Evolutionary conservation across 768 basidiomycete species (phyloP).

Genomic region (Psilocybe tampanensis): DNA sequence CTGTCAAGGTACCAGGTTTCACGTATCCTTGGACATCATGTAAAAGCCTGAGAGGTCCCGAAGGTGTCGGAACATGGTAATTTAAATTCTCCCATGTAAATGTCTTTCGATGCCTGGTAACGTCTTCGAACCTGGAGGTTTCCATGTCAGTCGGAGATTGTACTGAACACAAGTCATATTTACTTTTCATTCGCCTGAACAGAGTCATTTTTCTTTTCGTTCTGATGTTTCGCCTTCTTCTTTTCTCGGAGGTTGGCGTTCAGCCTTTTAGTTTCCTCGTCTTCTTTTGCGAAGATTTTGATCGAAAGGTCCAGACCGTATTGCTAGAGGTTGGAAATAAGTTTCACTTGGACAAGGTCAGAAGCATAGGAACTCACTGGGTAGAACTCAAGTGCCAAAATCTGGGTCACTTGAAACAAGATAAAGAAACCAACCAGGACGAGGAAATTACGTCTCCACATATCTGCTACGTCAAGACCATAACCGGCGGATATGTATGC

Average conservation of each 20-base stretch:
- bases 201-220: slow-evolving; percentile 20
- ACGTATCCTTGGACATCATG: slow-evolving; percentile 82
- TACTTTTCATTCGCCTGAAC: slow-evolving; percentile 11
- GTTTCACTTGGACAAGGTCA: slow-evolving; percentile 1
- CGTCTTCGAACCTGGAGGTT: slow-evolving; percentile 1
- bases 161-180: not conserved
- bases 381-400: slow-evolving; percentile 65
- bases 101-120: slow-evolving; percentile 43
- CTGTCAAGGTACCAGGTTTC: slow-evolving; percentile 86
- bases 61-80: slow-evolving; percentile 73
- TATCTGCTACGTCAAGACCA: slow-evolving; percentile 46
- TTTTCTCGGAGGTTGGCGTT: slow-evolving; percentile 56
- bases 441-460: slow-evolving; percentile 71
- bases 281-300: slow-evolving; percentile 64
- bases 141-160: not conserved
- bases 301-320: slow-evolving; percentile 51
- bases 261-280: slow-evolving; percentile 50
- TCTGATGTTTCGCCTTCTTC: slow-evolving; percentile 41
- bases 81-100: slow-evolving; percentile 86
- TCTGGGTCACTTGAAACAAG: slow-evolving; percentile 69
- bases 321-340: slow-evolving; percentile 36
- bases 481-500: slow-evolving; percentile 64
- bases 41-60: slow-evolving; percentile 62
- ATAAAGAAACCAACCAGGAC: slow-evolving; percentile 73
- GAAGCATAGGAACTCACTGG: slow-evolving; percentile 42